Evolutionary conservation across 495 filamentous ascomycete genomes (phyloP), one percentile per base, ranked within the genome.

Genomic region (Chaetomium tenue): DNA sequence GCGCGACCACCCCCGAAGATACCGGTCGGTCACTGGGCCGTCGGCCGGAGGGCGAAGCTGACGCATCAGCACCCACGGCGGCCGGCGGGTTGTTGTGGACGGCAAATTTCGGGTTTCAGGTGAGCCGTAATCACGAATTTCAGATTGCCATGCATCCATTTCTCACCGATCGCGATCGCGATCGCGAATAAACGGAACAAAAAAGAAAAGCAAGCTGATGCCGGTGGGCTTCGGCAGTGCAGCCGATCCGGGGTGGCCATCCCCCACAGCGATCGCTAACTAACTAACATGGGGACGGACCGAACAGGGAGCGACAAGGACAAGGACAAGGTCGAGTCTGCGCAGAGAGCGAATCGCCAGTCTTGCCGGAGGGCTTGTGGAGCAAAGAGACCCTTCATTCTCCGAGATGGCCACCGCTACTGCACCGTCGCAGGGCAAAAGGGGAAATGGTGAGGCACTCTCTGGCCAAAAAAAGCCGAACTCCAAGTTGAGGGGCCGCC

Each of bases 261-360:
- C 26, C 60, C 60, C 60, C 51, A 55, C 40, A 33, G 50, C 25
- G 40, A 63, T 63, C 51, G 40, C 51, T n/a, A n/a, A n/a, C n/a
- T n/a, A n/a, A n/a, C n/a, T n/a, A 50, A 63, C 60, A 63, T 52
- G 59, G 59, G 60, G 58, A 63, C 60, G 60, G 60, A 63, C 60
- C 60, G 60, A n/a, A 33, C 39, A 52, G 60, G 44, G 48, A 28
- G 46, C 47, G 40, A 44, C 40, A 44, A 44, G 40, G 40, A 4
- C 40, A 44, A 44, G 40, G 40, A 16, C 40, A 44, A 44, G 40
- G 40, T 44, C 40, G 16, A 44, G 40, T 18, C 40, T 15, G 2
- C 13, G 13, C 16, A 2, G 1, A 15, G 13, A 2, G 16, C 40
- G 40, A 44, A 44, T 18, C 40, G 40, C 40, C 40, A 63, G 60